A percentile compares a stretch with the other conserved stretches of the same genome.
These are phyloP conservation scores for Streptanthus diversifolius DNA, from an alignment of 345 rosid genomes.

Conservation along the genomic window DNA sequence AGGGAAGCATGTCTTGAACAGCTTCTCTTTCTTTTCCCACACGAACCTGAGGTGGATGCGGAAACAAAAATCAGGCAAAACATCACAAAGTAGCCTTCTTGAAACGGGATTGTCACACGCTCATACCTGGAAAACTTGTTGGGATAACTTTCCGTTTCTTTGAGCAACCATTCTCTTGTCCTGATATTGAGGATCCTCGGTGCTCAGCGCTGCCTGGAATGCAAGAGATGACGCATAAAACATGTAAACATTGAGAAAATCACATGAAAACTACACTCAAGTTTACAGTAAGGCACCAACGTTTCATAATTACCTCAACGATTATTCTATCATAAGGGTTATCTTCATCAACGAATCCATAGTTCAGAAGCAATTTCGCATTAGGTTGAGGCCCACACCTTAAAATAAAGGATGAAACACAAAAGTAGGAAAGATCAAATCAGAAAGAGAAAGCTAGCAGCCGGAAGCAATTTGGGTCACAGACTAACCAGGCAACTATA, in stretches of 20 bases:
- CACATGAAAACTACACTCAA: not conserved
- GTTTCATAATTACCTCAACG: constrained; percentile 54
- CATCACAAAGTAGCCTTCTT: constrained; percentile 9
- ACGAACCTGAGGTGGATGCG: constrained; percentile 47
- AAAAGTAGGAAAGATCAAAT: constrained; percentile 15
- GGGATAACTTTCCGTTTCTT: constrained; percentile 81
- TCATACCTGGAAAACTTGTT: constrained; percentile 69
- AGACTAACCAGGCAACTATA: constrained; percentile 77
- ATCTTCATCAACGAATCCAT: constrained; percentile 92
- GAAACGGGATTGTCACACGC: not conserved
- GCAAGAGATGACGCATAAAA: constrained; percentile 19
- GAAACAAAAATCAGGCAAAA: constrained; percentile 20
- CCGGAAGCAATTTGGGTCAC: constrained; percentile 7
- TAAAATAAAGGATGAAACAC: constrained; percentile 10
- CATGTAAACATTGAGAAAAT: constrained; percentile 18
- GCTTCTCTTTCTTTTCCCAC: constrained; percentile 89
- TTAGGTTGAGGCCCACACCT: constrained; percentile 99
- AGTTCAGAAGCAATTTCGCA: constrained; percentile 85
- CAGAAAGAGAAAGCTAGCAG: constrained; percentile 13
- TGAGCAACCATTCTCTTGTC: constrained; percentile 96
- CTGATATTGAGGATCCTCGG: constrained; percentile 97
- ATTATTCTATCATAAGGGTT: constrained; percentile 73
- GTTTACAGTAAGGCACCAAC: not conserved
- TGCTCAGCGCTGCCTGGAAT: constrained; percentile 76
- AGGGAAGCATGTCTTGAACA: constrained; percentile 81